A percentile compares a stretch with the other conserved stretches of the same genome.
Evolutionary conservation across 306 rosid genomes (phyloP).

Genomic region (Mimosa pudica): DNA sequence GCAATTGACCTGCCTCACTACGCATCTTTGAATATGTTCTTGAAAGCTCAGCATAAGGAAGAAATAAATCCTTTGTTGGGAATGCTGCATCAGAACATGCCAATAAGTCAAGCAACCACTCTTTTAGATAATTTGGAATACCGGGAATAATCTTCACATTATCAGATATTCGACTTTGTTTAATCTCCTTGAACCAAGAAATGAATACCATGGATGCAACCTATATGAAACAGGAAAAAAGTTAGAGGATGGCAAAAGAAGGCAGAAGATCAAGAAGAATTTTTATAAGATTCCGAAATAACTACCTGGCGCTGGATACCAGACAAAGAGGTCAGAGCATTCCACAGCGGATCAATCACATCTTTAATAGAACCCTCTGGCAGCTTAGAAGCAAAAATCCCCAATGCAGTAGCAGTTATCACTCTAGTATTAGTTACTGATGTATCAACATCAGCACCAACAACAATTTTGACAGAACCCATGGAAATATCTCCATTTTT

Average conservation of each 20-base stretch:
- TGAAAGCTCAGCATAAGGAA: constrained; percentile 89
- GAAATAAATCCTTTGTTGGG: constrained; percentile 82
- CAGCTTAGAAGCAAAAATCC: constrained; percentile 76
- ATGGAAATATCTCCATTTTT: constrained; percentile 71
- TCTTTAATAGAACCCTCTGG: constrained; percentile 56
- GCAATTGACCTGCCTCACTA: constrained; percentile 74
- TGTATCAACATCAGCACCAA: constrained; percentile 82
- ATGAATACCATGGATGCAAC: constrained; percentile 88
- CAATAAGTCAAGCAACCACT: constrained; percentile 83
- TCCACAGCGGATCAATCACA: constrained; percentile 75
- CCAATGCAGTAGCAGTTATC: constrained; percentile 87
- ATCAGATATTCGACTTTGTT: constrained; percentile 35
- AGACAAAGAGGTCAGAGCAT: constrained; percentile 68
- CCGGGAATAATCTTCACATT: constrained; percentile 44
- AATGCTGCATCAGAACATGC: constrained; percentile 81
- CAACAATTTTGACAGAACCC: constrained; percentile 72
- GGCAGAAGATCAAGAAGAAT: constrained; percentile 14
- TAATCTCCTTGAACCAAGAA: constrained; percentile 90
- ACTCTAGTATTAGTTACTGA: constrained; percentile 90
- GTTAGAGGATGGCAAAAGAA: constrained; percentile 15
- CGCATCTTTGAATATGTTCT: constrained; percentile 96
- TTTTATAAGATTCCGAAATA: constrained; percentile 12
- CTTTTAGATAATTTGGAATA: constrained; percentile 45
- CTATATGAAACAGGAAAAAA: constrained; percentile 44
- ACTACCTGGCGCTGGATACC: constrained; percentile 95